Evolutionary conservation across 1,139 yeast genomes (phyloP), one percentile per base, ranked within the genome.

Genomic region (Zygotorulaspora mrakii): DNA sequence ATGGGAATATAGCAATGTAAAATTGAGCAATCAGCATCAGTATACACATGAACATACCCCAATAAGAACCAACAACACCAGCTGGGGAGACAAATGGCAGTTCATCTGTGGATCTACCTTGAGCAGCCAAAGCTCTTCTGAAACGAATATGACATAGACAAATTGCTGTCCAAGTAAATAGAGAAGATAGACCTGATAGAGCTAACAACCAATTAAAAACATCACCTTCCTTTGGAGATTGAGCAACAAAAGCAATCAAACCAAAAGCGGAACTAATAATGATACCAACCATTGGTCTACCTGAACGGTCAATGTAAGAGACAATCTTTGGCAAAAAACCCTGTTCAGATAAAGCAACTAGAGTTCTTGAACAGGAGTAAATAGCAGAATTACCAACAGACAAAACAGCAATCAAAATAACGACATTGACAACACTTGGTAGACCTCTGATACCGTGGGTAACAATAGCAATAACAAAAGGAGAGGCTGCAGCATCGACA

Each of bases 91-190:
- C 67, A 63, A 74, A 87, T 3, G 85, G 77, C 45, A 87, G 68
- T 61, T 86, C 95, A 35, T 71, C 72, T 10, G 76, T 64, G 16
- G 72, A 68, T 62, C 84, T 74, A 40, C 85, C 85, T 63, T 82
- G 82, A 9, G 58, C 75, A 22, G 62, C 61, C 66, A 86, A 70
- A 2, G 94, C 95, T 38, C 70, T 64, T 68, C 95, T 78, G 67
- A 85, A 84, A 60, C 94, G 74, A 44, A 87, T 69, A 52, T 80
- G 94, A 53, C 86, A 78, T 41, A 82, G 59, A 57, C 82, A 78
- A 53, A 87, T 82, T 13, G 89, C 78, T 33, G 81, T 77, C 94
- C 95, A 87, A 4, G 94, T 82, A 65, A 86, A 83, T 47, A 87
- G 69, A 11, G 91, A 78, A 20, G 94, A 81, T 49, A 87, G 75